Base-by-base conservation (phyloP, 768 basidiomycete genomes). In the Coprinopsis marcescibilis region DNA sequence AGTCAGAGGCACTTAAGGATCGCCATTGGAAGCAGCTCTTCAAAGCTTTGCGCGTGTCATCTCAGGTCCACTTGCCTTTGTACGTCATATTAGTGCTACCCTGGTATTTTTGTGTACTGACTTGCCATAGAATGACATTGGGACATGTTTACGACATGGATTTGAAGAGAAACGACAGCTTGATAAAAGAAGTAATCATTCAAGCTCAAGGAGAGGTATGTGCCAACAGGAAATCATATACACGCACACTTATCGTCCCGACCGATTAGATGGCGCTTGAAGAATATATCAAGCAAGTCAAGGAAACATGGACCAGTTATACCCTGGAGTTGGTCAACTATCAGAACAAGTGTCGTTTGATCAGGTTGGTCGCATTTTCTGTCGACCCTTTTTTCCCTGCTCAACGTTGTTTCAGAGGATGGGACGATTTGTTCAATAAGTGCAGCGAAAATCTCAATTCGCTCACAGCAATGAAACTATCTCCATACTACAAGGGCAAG, bases 11-110 rank as follows among this genome's bases (percentile, higher is more conserved):
- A 3, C 66, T 99, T 58, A 91, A 97, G 66, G 96, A 99, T 57
- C 79, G 96, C 48, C 96, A 99, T 62, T 99, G 96, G 96, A 89
- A 92, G 59, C 89, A 95, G 62, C 70, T 99, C 17, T 96, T 95
- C 79, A 98, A 97, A 64, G 78, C 77, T 13, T 68, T 99, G 45
- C 76, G 80, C 50, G 63, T 94, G 45, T 76, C 89, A 3, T 72
- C 82, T 3, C 81, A 85, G 42, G 85, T 89, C 48, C 86, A 78
- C 55, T 70, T 94, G 47, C 78, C 83, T 1, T 67, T 85, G 86
- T 92, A 62, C 46, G 78, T 65, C 1, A 20, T 25, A 33, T 19
- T 25, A 26, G 39, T 29, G 40, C 40, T 38, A 32, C 42, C 34
- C 3, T 25, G 19, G 10, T 12, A 43, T 21, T 19, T 20, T 35